phyloP scores from a whole-genome alignment of 2,329 filamentous ascomycete genomes.

The Monosporascus sp. region DNA sequence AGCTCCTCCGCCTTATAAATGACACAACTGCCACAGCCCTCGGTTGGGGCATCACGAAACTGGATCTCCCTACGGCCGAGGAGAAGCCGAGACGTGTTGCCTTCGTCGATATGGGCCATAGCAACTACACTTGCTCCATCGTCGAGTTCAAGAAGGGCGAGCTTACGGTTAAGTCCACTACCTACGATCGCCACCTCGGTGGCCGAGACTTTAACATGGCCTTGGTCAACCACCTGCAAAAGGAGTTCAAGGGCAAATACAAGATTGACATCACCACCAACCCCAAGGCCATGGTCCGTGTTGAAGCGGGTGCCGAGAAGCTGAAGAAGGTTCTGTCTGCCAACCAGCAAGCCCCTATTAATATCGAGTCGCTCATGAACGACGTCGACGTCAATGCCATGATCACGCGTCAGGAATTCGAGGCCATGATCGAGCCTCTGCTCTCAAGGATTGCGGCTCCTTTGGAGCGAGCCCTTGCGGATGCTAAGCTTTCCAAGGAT shows the following conservation, averaged over 20 bases:
- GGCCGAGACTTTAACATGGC: constrained; percentile 96
- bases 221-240: constrained; percentile 87
- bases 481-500: constrained; percentile 83
- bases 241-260: constrained; percentile 96
- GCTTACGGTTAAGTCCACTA: constrained; percentile 85
- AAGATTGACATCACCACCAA: constrained; percentile 93
- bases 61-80: constrained; percentile 77
- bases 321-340: constrained; percentile 97
- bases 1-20: constrained; percentile 91
- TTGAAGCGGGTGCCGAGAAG: constrained; percentile 87
- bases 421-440: constrained; percentile 82
- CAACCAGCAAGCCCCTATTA: constrained; percentile 86
- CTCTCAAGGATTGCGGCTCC: constrained; percentile 68
- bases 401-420: constrained; percentile 91
- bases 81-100: constrained; percentile 88
- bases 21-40: constrained; percentile 95
- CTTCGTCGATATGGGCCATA: constrained; percentile 94
- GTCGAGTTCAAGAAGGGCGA: constrained; percentile 98
- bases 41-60: constrained; percentile 96
- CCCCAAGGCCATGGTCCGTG: constrained; percentile 82
- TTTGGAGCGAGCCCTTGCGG: constrained; percentile 87
- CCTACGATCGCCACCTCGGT: constrained; percentile 94
- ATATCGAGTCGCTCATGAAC: constrained; percentile 98
- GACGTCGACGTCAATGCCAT: constrained; percentile 86
- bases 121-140: constrained; percentile 89